Evolutionary conservation across 306 rosid genomes (phyloP), one percentile per base, ranked within the genome.

Genomic region (Pterocarpus santalinus): DNA sequence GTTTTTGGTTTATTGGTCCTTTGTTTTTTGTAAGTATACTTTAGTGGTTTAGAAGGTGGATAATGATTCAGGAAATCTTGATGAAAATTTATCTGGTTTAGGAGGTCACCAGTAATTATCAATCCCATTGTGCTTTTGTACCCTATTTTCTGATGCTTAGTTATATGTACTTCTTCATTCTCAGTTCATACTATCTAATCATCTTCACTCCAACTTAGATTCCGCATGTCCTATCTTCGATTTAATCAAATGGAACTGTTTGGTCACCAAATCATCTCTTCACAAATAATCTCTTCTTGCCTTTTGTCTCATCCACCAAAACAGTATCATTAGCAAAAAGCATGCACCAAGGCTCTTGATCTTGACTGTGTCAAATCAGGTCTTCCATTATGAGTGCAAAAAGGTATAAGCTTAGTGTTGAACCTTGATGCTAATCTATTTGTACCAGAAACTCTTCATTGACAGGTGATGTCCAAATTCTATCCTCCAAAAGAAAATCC

Each of bases 1-100:
- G 5, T 30, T 75, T 69, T 75, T 67, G 65, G 58, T 58, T 58
- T 69, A 43, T 60, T 52, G 56, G 65, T 70, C 52, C 53, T 28
- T 49, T 73, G 39, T 56, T 34, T 72, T 51, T 41, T 17, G 16
- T 58, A 30, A 56, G 73, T 75, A 65, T 75, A 38, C 82, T 52
- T 49, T 67, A 82, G 57, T 65, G 81, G 61, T 44, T 78, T 79
- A 36, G 79, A 64, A 64, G 46, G 57, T 74, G 71, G 67, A 86
- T 46, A 56, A 65, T 44, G 64, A 70, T 73, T 65, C 52, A 30
- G 80, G 55, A 81, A 74, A 75, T 81, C 34, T 77, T 17, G 63
- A 57, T 58, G 72, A 81, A 9, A 52, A 62, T 16, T 16, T 39
- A 61, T 76, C 38, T 57, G 49, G 33, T 46, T 28, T 22, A 30